Conservation (phyloP, 306 rosid genomes). For the Bauhinia variegata region DNA sequence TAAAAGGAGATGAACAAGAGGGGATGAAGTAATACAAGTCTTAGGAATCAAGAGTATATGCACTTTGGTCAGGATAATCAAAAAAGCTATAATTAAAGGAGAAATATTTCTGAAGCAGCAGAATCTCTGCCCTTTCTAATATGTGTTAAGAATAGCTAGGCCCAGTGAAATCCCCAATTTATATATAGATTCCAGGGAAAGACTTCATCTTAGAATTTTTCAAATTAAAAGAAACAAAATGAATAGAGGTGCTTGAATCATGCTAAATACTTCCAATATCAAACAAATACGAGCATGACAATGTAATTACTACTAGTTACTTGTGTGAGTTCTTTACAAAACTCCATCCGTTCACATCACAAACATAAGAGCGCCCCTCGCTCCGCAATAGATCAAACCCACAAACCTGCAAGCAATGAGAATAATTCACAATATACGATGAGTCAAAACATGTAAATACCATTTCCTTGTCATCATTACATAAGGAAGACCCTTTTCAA, state of each 20-base stretch:
- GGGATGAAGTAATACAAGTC: background rate
- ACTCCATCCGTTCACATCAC: slow-evolving; percentile 99
- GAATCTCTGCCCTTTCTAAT: slow-evolving; percentile 7
- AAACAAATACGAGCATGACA: slow-evolving; percentile 25
- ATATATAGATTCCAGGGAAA: slow-evolving; percentile 17
- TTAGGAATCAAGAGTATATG: slow-evolving; percentile 12
- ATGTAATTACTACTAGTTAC: slow-evolving; percentile 48
- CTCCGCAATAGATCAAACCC: slow-evolving; percentile 97
- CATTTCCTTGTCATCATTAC: slow-evolving; percentile 16
- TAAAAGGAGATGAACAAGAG: slow-evolving; percentile 1
- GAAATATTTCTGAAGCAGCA: slow-evolving; percentile 12
- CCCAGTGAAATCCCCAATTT: slow-evolving; percentile 9
- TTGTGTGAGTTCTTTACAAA: slow-evolving; percentile 96
- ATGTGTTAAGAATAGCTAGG: slow-evolving; percentile 17
- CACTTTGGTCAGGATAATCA: slow-evolving; percentile 7
- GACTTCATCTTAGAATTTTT: slow-evolving; percentile 17
- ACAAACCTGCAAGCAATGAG: slow-evolving; percentile 72
- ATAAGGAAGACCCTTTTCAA: slow-evolving; percentile 9
- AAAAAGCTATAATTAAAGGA: slow-evolving; percentile 1
- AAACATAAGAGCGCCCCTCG: slow-evolving; percentile 94
- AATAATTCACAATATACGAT: slow-evolving; percentile 35
- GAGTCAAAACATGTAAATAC: slow-evolving; percentile 23
- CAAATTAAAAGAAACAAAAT: slow-evolving; percentile 13
- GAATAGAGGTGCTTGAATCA: slow-evolving; percentile 28
- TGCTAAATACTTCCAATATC: slow-evolving; percentile 7